These are phyloP conservation scores for Gigaspora rosea DNA, from an alignment of 192 early-diverging fungal genomes.

Conservation along the genomic window DNA sequence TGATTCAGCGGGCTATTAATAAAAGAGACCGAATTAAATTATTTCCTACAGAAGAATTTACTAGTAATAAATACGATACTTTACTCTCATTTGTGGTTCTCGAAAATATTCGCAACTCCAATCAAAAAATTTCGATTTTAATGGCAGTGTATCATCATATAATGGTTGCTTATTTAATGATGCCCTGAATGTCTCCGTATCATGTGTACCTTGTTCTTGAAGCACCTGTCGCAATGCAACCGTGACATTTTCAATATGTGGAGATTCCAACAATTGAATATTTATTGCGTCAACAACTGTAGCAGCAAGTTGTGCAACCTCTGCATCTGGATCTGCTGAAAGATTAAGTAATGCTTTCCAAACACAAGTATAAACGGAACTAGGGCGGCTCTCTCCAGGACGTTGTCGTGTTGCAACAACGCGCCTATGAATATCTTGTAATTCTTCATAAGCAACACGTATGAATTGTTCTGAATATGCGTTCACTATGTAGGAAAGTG, in stretches of 20 bases:
- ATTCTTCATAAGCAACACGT: conserved; percentile 58
- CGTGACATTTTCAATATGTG: conserved; percentile 28
- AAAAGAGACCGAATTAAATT: background rate
- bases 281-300: conserved; percentile 76
- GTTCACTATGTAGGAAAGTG: conserved; percentile 73
- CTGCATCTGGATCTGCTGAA: conserved; percentile 78
- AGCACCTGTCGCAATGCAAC: conserved; percentile 17
- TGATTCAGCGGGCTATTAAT: conserved; percentile 64
- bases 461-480: conserved; percentile 68
- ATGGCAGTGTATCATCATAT: conserved; percentile 45
- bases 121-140: conserved; percentile 73
- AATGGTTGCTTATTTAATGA: conserved; percentile 26
- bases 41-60: background rate
- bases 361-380: conserved; percentile 63
- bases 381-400: conserved; percentile 40
- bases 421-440: conserved; percentile 48
- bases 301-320: conserved; percentile 69
- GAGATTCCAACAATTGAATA: conserved; percentile 36
- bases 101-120: conserved; percentile 88
- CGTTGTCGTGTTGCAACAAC: conserved; percentile 33
- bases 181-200: background rate
- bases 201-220: conserved; percentile 8
- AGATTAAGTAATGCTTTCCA: conserved; percentile 86
- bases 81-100: conserved; percentile 78
- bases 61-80: background rate